Evolutionary conservation across 2,329 filamentous ascomycete genomes (phyloP).

Genomic region (Massarina eburnea): DNA sequence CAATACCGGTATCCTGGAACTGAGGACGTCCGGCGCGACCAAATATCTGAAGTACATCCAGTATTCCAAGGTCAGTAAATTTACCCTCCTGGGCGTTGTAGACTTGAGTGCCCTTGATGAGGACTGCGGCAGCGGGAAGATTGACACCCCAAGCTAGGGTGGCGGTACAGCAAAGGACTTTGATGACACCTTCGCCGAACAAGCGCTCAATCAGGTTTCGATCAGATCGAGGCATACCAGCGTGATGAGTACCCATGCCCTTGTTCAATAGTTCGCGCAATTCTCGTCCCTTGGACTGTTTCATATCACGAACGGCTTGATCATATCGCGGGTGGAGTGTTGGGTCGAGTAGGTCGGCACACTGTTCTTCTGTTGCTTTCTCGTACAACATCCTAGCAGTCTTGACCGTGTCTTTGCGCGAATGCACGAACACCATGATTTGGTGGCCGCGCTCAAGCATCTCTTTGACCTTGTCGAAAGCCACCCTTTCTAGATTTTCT

Average conservation of each 20-base stretch:
- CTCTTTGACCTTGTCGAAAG: slow-evolving; percentile 91
- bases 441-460: slow-evolving; percentile 94
- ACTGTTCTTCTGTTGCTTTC: slow-evolving; percentile 79
- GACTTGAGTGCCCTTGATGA: slow-evolving; percentile 97
- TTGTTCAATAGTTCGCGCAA: slow-evolving; percentile 86
- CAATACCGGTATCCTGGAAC: slow-evolving; percentile 96
- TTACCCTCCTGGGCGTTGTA: slow-evolving; percentile 97
- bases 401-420: slow-evolving; percentile 86
- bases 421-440: slow-evolving; percentile 99
- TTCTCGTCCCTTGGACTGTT: slow-evolving; percentile 80
- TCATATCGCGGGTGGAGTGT: slow-evolving; percentile 77
- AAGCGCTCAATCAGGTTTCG: slow-evolving; percentile 93
- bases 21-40: slow-evolving; percentile 97
- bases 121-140: slow-evolving; percentile 89
- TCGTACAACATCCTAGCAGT: slow-evolving; percentile 85
- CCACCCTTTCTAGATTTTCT: slow-evolving; percentile 83
- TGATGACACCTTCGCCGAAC: slow-evolving; percentile 89
- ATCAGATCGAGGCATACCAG: slow-evolving; percentile 92
- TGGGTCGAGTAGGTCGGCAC: slow-evolving; percentile 81
- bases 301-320: slow-evolving; percentile 79
- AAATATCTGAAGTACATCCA: slow-evolving; percentile 97
- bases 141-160: slow-evolving; percentile 99
- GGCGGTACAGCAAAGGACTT: slow-evolving; percentile 96
- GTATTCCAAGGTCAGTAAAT: slow-evolving; percentile 92
- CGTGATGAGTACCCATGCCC: slow-evolving; percentile 93